These are phyloP conservation scores for Helenozyma baotianmanensis DNA, from an alignment of 805 yeast genomes.

Conservation along the genomic window DNA sequence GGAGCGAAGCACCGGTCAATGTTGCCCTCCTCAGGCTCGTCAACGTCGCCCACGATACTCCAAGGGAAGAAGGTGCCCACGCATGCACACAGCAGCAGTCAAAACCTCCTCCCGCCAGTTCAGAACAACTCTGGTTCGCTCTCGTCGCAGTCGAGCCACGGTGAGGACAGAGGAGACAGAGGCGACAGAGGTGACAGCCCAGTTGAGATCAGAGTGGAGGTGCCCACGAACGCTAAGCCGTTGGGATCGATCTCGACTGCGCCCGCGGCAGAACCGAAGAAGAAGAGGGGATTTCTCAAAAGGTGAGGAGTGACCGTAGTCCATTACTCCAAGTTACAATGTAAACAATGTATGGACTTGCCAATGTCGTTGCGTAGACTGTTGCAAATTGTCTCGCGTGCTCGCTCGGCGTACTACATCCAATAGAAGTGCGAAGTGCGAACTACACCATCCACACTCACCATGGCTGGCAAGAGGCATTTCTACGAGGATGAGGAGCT, in stretches of 20 bases:
- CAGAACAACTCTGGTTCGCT: conserved; percentile 16
- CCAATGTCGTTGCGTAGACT: too few relatives aligned
- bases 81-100: not conserved
- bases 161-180: too few relatives aligned
- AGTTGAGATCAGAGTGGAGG: conserved; percentile 16
- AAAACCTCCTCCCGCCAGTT: conserved; percentile 8
- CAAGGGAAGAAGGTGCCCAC: conserved; percentile 14
- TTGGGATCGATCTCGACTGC: conserved; percentile 24
- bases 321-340: too few relatives aligned
- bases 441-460: not conserved
- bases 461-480: conserved; percentile 27
- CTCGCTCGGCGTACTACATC: too few relatives aligned
- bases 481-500: conserved; percentile 53
- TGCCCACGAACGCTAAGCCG: conserved; percentile 22
- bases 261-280: conserved; percentile 19
- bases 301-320: conserved; percentile 1
- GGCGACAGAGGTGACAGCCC: conserved; percentile 12
- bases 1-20: conserved; percentile 13
- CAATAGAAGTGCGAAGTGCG: not conserved
- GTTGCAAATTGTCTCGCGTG: too few relatives aligned
- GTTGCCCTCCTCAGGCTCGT: conserved; percentile 12
- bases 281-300: conserved; percentile 26
- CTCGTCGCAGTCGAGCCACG: conserved; percentile 18
- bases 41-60: conserved; percentile 14
- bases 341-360: too few relatives aligned